Percentiles rank a stretch among this genome's conserved stretches.
Evolutionary conservation across 345 rosid genomes (phyloP).

Genomic region (Salix dunnii): DNA sequence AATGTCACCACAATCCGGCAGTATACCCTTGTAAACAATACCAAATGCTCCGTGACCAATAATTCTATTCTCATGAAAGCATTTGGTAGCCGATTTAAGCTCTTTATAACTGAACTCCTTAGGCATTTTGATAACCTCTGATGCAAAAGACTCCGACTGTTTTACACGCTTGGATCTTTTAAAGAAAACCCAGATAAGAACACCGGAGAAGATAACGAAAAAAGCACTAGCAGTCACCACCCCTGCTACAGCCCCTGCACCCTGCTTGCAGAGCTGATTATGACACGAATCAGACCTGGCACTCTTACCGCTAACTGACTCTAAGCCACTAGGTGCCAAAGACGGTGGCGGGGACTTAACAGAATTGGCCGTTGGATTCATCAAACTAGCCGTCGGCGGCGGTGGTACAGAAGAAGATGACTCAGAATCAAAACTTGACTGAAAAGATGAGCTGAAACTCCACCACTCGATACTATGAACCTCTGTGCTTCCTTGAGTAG

Average conservation of each 20-base stretch:
- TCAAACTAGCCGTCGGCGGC: constrained; percentile 57
- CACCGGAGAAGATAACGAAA: constrained; percentile 72
- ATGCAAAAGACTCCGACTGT: constrained; percentile 60
- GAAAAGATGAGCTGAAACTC: constrained; percentile 81
- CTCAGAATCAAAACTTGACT: constrained; percentile 33
- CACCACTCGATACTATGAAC: constrained; percentile 91
- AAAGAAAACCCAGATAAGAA: constrained; percentile 66
- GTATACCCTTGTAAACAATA: constrained; percentile 79
- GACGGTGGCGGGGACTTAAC: constrained; percentile 62
- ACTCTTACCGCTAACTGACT: constrained; percentile 15
- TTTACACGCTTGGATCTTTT: constrained; percentile 48
- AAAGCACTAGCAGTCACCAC: constrained; percentile 92
- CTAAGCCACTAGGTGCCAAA: constrained; percentile 42
- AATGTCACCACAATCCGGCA: constrained; percentile 63
- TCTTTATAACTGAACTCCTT: constrained; percentile 87
- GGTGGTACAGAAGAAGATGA: constrained; percentile 46
- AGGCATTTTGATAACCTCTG: constrained; percentile 80
- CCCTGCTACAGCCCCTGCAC: constrained; percentile 94
- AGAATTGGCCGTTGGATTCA: constrained; percentile 69
- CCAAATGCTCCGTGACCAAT: constrained; percentile 97
- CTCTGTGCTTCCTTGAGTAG: constrained; percentile 98
- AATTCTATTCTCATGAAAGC: constrained; percentile 59
- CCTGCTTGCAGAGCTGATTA: constrained; percentile 75
- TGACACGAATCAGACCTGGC: constrained; percentile 51
- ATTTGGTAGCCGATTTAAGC: constrained; percentile 72